A percentile compares a stretch with the other conserved stretches of the same genome.
phyloP scores from a whole-genome alignment of 768 basidiomycete genomes.

The Hortiboletus campestris region DNA sequence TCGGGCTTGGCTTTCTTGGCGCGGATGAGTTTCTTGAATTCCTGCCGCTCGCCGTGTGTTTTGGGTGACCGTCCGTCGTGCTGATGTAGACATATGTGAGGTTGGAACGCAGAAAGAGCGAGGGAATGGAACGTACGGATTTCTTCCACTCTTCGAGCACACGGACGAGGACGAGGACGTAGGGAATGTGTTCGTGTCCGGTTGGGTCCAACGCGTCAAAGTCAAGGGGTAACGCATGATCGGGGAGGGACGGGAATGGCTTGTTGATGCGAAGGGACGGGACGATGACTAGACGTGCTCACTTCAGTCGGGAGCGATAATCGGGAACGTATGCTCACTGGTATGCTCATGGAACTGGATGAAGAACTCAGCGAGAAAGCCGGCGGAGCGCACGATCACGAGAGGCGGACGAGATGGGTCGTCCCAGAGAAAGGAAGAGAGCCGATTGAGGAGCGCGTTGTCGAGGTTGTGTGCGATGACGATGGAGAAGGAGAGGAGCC shows the following conservation, averaged over 20 bases:
- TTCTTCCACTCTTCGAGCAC: constrained; percentile 82
- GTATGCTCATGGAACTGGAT: constrained; percentile 89
- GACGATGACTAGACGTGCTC: constrained; percentile 57
- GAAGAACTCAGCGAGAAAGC: constrained; percentile 86
- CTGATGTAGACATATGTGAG: constrained; percentile 33
- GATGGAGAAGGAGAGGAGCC: constrained; percentile 65
- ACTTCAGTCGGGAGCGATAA: neutral
- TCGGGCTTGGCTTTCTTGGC: constrained; percentile 71
- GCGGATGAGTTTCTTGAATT: constrained; percentile 67
- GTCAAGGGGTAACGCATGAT: constrained; percentile 70
- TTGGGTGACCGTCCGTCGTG: constrained; percentile 61
- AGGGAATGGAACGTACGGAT: constrained; percentile 45
- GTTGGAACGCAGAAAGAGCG: neutral
- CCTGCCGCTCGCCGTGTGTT: constrained; percentile 62
- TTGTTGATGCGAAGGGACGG: constrained; percentile 83
- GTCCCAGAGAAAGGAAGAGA: constrained; percentile 69
- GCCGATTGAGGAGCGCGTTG: constrained; percentile 48
- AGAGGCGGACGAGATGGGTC: constrained; percentile 61
- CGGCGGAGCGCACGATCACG: constrained; percentile 78
- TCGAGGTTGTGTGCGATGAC: constrained; percentile 85
- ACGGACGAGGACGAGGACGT: constrained; percentile 83
- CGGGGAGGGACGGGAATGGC: constrained; percentile 79
- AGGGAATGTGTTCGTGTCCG: constrained; percentile 89
- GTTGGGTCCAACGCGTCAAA: constrained; percentile 81
- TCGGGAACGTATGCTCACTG: constrained; percentile 45